Conservation (phyloP, 1,139 yeast species). For the Suhomyces atakaporum region DNA sequence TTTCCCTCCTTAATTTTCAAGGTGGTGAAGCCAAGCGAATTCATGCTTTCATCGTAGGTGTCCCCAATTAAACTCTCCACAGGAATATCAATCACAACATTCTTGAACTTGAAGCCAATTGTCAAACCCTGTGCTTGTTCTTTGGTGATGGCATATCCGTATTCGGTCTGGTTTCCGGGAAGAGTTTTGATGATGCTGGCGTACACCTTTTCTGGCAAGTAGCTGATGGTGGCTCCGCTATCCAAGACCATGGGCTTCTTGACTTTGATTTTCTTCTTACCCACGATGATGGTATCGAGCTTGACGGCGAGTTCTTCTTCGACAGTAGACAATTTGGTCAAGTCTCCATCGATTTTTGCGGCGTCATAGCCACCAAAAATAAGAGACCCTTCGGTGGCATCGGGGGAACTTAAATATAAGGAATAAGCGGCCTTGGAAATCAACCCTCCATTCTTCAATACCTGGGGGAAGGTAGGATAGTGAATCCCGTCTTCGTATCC, state of each 20-base stretch:
- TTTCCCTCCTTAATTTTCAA: conserved; percentile 4
- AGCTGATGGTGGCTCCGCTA: conserved; percentile 66
- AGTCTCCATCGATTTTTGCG: conserved; percentile 27
- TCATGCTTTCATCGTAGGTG: conserved; percentile 7
- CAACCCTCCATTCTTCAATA: conserved; percentile 21
- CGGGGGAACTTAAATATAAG: conserved; percentile 20
- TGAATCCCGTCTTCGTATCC: too few relatives aligned
- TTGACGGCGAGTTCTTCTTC: not conserved
- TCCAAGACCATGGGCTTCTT: conserved; percentile 49
- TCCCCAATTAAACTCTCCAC: conserved; percentile 33
- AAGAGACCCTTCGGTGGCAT: conserved; percentile 21
- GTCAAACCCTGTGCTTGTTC: conserved; percentile 1
- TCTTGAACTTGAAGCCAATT: conserved; percentile 51
- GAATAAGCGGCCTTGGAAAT: conserved; percentile 24
- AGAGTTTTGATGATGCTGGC: conserved; percentile 17
- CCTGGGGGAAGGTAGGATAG: conserved; percentile 21
- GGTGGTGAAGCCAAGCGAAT: not conserved
- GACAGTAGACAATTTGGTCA: too few relatives aligned
- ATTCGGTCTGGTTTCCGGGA: not conserved
- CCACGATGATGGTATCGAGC: conserved; percentile 22
- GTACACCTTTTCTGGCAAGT: conserved; percentile 37
- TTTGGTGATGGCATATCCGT: conserved; percentile 1
- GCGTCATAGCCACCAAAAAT: conserved; percentile 36
- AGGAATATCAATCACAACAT: conserved; percentile 46
- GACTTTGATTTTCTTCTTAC: not conserved